phyloP scores from a whole-genome alignment of 2,329 filamentous ascomycete species.

The Exophiala dermatitidis region DNA sequence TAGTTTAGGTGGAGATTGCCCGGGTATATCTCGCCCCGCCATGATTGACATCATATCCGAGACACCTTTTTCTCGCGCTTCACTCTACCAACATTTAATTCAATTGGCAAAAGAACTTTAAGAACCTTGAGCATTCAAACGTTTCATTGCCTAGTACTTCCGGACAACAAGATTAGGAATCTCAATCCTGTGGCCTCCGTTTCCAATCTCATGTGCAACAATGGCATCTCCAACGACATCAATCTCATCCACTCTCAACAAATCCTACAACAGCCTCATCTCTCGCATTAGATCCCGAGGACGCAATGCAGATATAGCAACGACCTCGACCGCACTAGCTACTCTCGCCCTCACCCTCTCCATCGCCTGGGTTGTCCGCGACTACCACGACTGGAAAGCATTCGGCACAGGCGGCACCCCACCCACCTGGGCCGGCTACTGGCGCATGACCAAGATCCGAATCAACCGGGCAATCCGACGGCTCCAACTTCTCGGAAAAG shows the following conservation, averaged over 20 bases:
- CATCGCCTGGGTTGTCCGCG: slow-evolving; percentile 17
- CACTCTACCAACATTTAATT: no score
- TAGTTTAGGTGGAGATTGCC: no score
- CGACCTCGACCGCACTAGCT: slow-evolving; percentile 6
- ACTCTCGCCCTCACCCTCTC: not conserved
- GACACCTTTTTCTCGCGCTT: no score
- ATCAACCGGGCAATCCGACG: slow-evolving; percentile 15
- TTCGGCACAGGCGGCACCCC: slow-evolving; percentile 24
- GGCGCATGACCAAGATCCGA: slow-evolving; percentile 22
- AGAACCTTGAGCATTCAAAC: no score
- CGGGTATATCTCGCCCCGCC: no score
- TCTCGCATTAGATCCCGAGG: slow-evolving; percentile 3
- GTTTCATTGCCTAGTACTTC: no score
- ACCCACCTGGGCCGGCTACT: slow-evolving; percentile 23
- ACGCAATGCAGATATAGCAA: slow-evolving; percentile 6
- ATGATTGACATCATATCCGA: no score
- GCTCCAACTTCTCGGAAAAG: slow-evolving; percentile 12
- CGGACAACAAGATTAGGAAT: no score
- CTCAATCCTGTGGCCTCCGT: no score
- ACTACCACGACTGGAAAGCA: slow-evolving; percentile 20
- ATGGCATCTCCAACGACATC: not conserved
- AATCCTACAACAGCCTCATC: slow-evolving; percentile 8
- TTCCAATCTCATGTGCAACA: no score
- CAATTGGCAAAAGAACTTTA: no score
- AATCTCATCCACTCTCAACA: slow-evolving; percentile 1